phyloP scores from a whole-genome alignment of 108 stramenopile species.

The Chaetoceros tenuissimus region DNA sequence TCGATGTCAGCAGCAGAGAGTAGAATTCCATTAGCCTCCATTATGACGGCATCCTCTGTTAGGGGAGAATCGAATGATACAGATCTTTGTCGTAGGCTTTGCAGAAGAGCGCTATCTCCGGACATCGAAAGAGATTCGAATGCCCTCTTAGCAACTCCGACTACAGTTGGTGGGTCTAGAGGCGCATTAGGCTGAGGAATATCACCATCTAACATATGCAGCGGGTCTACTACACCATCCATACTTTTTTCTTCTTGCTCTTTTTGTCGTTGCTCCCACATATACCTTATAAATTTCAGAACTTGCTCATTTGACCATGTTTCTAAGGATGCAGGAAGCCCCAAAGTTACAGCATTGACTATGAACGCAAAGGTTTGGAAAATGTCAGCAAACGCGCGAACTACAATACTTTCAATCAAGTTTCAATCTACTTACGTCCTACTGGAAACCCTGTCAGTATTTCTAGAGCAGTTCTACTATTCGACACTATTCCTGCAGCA shows the following conservation, averaged over 20 bases:
- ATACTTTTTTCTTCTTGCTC: constrained; percentile 30
- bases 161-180: constrained; percentile 60
- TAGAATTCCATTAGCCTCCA: constrained; percentile 33
- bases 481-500: constrained; percentile 75
- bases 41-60: constrained; percentile 54
- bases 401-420: no score
- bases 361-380: constrained; percentile 1
- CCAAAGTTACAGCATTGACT: constrained; percentile 59
- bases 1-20: no score
- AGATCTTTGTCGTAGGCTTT: constrained; percentile 30
- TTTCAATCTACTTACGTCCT: constrained; percentile 42
- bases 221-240: constrained; percentile 18
- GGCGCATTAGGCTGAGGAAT: constrained; percentile 28
- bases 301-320: constrained; percentile 83
- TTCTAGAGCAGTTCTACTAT: constrained; percentile 45
- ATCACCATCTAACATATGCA: constrained; percentile 1
- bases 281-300: constrained; percentile 71
- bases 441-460: constrained; percentile 65
- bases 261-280: constrained; percentile 50
- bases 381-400: background rate
- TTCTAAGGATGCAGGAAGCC: constrained; percentile 69
- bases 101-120: constrained; percentile 53
- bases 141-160: constrained; percentile 64
- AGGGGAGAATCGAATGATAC: constrained; percentile 50
- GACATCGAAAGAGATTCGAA: constrained; percentile 56